Percentiles rank a stretch among this genome's conserved stretches.
Evolutionary conservation across 495 filamentous ascomycete species (phyloP).

Genomic region (Cairneyella variabilis): DNA sequence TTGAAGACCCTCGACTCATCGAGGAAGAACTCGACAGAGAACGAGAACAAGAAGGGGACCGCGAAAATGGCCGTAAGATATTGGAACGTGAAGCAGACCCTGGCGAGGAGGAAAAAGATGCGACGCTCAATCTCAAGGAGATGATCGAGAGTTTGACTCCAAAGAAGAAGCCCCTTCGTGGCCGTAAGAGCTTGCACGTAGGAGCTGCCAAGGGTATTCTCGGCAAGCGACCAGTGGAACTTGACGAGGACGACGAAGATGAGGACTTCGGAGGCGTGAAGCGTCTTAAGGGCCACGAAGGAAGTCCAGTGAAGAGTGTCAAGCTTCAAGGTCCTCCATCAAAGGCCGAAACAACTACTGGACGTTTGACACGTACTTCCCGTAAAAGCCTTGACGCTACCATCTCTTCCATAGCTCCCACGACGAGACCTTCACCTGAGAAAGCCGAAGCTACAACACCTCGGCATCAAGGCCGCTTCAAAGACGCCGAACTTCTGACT

Average conservation of each 20-base stretch:
- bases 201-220: constrained; percentile 71
- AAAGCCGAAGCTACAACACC: constrained; percentile 42
- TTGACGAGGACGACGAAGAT: constrained; percentile 67
- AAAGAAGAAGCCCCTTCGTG: constrained; percentile 63
- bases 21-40: constrained; percentile 68
- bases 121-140: constrained; percentile 62
- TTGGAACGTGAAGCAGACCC: constrained; percentile 45
- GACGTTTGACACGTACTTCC: constrained; percentile 52
- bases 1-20: constrained; percentile 63
- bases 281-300: constrained; percentile 63
- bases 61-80: constrained; percentile 54
- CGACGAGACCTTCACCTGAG: constrained; percentile 39
- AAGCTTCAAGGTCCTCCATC: constrained; percentile 61
- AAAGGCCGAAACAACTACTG: constrained; percentile 56
- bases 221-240: constrained; percentile 69
- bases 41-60: constrained; percentile 57
- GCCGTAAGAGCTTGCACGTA: constrained; percentile 72
- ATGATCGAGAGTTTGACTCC: constrained; percentile 76
- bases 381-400: constrained; percentile 34
- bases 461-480: constrained; percentile 45
- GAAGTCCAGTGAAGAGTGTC: constrained; percentile 75
- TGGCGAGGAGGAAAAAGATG: constrained; percentile 50
- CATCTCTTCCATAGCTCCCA: constrained; percentile 34
- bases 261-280: constrained; percentile 61
- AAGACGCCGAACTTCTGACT: constrained; percentile 37